Evolutionary conservation across 176 grass and related monocot species (phyloP).

Genomic region (Oryza officinalis): DNA sequence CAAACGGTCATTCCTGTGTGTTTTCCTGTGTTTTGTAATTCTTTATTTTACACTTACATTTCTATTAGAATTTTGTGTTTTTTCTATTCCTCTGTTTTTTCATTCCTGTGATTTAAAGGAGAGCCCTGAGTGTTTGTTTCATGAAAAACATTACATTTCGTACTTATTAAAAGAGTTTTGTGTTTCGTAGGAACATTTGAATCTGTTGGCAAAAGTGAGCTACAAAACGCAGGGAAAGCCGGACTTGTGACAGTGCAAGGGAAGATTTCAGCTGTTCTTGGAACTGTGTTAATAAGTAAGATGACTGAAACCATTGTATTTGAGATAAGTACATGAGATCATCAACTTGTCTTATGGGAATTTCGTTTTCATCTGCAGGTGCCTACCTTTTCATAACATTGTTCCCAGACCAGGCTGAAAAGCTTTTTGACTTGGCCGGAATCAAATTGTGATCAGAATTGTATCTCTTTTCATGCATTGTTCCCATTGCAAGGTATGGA

Average conservation of each 20-base stretch:
- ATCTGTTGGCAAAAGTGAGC: conserved; percentile 62
- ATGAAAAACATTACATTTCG: neutral
- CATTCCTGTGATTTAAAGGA: no score
- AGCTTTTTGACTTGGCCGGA: conserved; percentile 75
- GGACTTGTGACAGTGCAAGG: conserved; percentile 85
- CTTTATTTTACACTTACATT: no score
- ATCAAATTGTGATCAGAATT: conserved; percentile 46
- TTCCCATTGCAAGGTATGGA: conserved; percentile 19
- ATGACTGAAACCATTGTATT: neutral
- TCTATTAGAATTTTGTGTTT: no score
- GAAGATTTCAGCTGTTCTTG: conserved; percentile 85
- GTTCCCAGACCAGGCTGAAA: conserved; percentile 91
- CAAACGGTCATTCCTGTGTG: no score
- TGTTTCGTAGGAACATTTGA: conserved; percentile 64
- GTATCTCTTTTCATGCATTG: neutral
- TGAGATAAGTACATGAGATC: neutral
- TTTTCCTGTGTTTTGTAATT: no score
- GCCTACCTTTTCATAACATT: conserved; percentile 83
- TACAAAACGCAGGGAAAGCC: conserved; percentile 84
- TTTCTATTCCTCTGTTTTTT: no score
- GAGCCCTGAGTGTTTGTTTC: neutral
- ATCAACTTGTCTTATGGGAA: neutral
- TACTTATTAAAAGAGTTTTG: no score
- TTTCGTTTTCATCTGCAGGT: conserved; percentile 50
- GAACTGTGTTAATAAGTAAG: conserved; percentile 88